Base-by-base conservation (phyloP, 2,329 filamentous ascomycete species). In the Epichloe coenophiala region DNA sequence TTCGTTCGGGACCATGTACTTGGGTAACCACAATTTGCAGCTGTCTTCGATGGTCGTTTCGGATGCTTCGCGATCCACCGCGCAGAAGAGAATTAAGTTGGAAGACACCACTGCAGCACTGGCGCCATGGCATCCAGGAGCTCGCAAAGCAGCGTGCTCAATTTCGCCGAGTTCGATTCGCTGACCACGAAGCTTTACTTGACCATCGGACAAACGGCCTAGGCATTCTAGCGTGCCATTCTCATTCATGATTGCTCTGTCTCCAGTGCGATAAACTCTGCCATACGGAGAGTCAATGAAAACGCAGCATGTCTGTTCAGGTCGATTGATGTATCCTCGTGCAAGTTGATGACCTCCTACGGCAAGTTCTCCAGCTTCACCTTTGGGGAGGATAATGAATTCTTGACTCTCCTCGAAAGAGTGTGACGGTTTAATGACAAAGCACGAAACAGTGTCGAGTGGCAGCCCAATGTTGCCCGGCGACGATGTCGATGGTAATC, bases 141-240 rank as follows among this genome's bases (percentile, higher is more conserved):
- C 75, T 50, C 77, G 77, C 43, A 84, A 72, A 2, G 83, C 74
- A 1, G 79, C 83, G 57, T 87, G 79, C 61, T 91, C 86, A 19
- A 89, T 74, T 60, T 90, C 88, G 0, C 86, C 86, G 4, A 93
- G 76, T 60, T 93, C 86, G 47, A 94, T 77, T 46, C 88, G 76
- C 65, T 95, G 89, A 1, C 89, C 89, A 49, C 88, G 78, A 7
- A 95, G 72, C 65, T 95, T 95, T 47, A 95, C 82, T 64, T 96
- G 90, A 0, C 87, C 88, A 47, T 80, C 79, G 2, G 78, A 77
- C 12, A 95, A 82, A 11, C 90, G 82, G 0, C 90, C 90, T 36
- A 90, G 73, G 60, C 87, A 94, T 63, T 95, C 86, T n/a, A 96
- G 72, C 0, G 75, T 78, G 1, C 88, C 87, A 53, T 85, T 74